These are phyloP conservation scores for Suillus americanus DNA, from an alignment of 768 basidiomycete genomes.

Conservation along the genomic window DNA sequence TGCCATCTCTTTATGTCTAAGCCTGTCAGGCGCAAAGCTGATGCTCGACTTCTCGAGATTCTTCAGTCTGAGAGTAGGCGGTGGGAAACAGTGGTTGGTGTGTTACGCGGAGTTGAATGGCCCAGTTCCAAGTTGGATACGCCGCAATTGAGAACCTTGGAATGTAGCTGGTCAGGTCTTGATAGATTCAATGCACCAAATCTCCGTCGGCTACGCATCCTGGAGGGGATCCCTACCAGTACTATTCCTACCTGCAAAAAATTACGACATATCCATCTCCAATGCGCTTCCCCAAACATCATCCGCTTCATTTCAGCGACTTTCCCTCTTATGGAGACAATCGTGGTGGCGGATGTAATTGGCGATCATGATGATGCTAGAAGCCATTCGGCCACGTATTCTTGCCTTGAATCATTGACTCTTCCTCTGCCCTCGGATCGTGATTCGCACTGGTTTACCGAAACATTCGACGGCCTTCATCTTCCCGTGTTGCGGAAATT, in stretches of 20 bases:
- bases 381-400: not conserved
- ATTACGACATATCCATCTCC: not conserved
- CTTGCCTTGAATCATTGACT: not conserved
- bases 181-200: not conserved
- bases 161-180: not conserved
- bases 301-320: not conserved
- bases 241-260: not conserved
- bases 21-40: too few species aligned
- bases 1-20: too few species aligned
- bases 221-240: not conserved
- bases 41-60: not conserved
- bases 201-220: not conserved
- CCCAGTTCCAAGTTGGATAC: not conserved
- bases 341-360: not conserved
- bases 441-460: not conserved
- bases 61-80: not conserved
- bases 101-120: not conserved
- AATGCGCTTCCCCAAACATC: not conserved
- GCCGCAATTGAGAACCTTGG: not conserved
- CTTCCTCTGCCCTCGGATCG: not conserved
- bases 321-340: not conserved
- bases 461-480: not conserved
- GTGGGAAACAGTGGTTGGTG: not conserved
- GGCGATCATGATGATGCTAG: not conserved
- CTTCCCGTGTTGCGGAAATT: not conserved